Base-by-base conservation (phyloP, 1,284 basidiomycete genomes). In the Somion occarium region DNA sequence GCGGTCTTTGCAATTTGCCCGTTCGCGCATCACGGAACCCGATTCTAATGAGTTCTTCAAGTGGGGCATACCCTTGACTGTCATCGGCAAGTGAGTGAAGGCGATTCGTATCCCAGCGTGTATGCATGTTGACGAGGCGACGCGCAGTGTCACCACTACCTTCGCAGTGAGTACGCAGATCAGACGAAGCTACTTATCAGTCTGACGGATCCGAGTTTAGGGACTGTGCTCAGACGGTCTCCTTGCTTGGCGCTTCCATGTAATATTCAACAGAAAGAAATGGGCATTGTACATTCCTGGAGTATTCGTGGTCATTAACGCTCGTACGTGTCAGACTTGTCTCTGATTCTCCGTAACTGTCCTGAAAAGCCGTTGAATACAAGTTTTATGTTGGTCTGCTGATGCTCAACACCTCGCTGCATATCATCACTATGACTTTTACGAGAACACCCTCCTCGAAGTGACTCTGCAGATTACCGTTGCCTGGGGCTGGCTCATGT, bases 401-500 rank as follows among this genome's bases (percentile, higher is more conserved):
- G 60, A 61, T 44, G 49, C 49, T 26, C 56, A 58, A 52, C 59
- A 57, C 23, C 43, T 63, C 13, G 49, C 48, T 3, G 50, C 49
- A 4, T 62, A 61, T 38, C 30, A 18, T 15, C 46, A 55, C 50
- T 20, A 38, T 23, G 44, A 53, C 5, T 44, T 55, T n/a, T 63
- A 63, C 52, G 51, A 61, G 24, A 51, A 53, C 27, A 56, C 44
- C 13, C 43, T 62, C 3, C 49, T 57, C 7, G 49, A 53, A 12
- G 49, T 57, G 20, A 54, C 61, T 4, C 46, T 60, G 18, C 19
- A 60, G 22, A 59, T 63, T 27, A 59, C 58, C 2, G 58, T 60
- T 2, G 61, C 57, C 1, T 63, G 61, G 61, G 61, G 60, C 13
- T 63, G 59, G 59, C 54, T 57, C 55, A 60, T 58, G 46, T 62